Conservation (phyloP, 2,329 filamentous ascomycete species). For the Cordyceps javanica region DNA sequence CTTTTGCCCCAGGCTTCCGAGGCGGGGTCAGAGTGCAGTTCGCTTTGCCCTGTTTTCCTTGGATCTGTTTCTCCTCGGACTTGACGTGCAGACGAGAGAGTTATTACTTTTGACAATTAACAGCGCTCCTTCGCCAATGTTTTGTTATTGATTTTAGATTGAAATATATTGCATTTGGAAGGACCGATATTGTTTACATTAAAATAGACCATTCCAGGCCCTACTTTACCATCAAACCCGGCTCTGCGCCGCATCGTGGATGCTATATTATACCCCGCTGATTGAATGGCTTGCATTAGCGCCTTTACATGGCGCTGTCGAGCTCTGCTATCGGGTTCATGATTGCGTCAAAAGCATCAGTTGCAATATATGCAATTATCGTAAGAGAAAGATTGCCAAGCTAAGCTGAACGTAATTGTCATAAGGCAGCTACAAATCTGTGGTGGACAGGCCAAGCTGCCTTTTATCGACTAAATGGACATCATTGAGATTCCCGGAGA, state of each 20-base stretch:
- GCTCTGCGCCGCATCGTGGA: background rate
- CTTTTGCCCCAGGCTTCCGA: background rate
- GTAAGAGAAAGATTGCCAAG: background rate
- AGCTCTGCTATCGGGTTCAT: background rate
- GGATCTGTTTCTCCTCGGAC: too few relatives aligned
- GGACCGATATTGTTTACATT: background rate
- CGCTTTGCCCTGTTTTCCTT: background rate
- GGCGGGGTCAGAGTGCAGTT: background rate
- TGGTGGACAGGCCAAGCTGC: background rate
- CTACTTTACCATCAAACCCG: background rate
- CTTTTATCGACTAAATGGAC: too few relatives aligned
- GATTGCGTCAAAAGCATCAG: background rate
- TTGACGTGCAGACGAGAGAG: background rate
- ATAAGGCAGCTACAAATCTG: background rate
- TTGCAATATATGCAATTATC: background rate
- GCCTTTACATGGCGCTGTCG: background rate
- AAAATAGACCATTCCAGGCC: constrained; percentile 1
- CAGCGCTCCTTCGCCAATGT: background rate
- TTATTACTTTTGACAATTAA: background rate
- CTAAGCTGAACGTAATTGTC: background rate
- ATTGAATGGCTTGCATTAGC: constrained; percentile 3
- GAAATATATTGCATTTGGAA: background rate
- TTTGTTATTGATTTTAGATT: background rate
- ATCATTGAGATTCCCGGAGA: too few relatives aligned
- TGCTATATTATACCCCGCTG: background rate